Evolutionary conservation across 2,329 filamentous ascomycete genomes (phyloP).

Genomic region (Ophiostoma sp.): DNA sequence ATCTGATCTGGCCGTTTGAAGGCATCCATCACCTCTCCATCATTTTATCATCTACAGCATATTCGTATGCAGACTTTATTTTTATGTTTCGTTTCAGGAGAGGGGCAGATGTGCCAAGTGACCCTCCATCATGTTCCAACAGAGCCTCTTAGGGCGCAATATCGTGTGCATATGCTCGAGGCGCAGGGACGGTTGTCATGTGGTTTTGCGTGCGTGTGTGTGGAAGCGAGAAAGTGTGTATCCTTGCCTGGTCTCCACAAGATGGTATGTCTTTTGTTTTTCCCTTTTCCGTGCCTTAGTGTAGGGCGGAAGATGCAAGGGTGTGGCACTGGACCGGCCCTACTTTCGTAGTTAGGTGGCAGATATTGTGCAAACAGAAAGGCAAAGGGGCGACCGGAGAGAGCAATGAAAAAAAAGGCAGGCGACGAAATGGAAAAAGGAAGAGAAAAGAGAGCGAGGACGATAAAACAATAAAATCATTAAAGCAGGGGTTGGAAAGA

Average conservation of each 20-base stretch:
- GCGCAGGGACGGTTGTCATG: conserved; percentile 8
- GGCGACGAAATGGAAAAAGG: not conserved
- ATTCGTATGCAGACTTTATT: not conserved
- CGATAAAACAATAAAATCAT: not conserved
- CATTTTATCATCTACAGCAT: not conserved
- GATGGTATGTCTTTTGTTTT: not conserved
- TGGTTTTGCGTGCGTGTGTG: not conserved
- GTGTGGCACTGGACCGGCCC: not conserved
- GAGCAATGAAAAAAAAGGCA: not conserved
- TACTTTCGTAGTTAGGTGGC: not conserved
- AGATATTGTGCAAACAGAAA: not conserved
- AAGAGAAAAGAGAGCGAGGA: no score
- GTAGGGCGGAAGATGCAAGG: conserved; percentile 2
- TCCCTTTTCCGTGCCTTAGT: not conserved
- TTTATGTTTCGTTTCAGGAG: not conserved
- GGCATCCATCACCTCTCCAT: not conserved
- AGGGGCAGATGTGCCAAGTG: not conserved
- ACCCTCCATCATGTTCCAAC: not conserved
- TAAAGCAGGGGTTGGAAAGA: not conserved
- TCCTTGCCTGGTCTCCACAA: not conserved
- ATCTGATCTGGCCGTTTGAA: not conserved
- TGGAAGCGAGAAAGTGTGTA: not conserved
- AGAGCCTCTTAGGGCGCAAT: not conserved
- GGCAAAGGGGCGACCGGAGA: not conserved
- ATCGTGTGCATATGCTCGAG: not conserved